Evolutionary conservation across 2,329 filamentous ascomycete genomes (phyloP).

Genomic region (Cladosporium austrohemisphaericum): DNA sequence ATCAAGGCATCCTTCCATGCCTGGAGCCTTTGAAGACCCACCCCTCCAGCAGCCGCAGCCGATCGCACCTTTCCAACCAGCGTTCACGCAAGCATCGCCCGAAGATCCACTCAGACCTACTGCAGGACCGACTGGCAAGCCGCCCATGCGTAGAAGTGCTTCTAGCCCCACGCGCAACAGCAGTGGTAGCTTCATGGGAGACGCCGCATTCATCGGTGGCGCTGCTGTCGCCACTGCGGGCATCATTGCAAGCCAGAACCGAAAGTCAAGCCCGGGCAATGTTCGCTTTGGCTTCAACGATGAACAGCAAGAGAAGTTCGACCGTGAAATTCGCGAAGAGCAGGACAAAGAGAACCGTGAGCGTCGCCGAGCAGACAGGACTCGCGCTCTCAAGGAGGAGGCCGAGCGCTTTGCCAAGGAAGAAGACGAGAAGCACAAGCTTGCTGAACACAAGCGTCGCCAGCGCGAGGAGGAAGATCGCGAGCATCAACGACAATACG

Average conservation of each 20-base stretch:
- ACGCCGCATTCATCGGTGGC: conserved; percentile 43
- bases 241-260: conserved; percentile 30
- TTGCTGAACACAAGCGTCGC: conserved; percentile 5
- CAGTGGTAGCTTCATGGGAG: conserved; percentile 27
- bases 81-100: conserved; percentile 25
- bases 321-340: conserved; percentile 28
- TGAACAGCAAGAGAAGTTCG: conserved; percentile 52
- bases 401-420: conserved; percentile 27
- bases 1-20: conserved; percentile 27
- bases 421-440: conserved; percentile 18
- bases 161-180: conserved; percentile 30
- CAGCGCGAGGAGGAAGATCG: conserved; percentile 9
- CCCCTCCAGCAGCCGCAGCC: conserved; percentile 85
- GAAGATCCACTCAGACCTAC: conserved; percentile 11
- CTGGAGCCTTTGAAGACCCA: conserved; percentile 46
- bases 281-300: conserved; percentile 58
- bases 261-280: conserved; percentile 36
- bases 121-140: conserved; percentile 4
- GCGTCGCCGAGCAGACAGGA: conserved; percentile 30
- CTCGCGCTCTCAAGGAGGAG: conserved; percentile 34
- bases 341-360: conserved; percentile 26
- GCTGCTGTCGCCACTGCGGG: conserved; percentile 37
- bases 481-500: conserved; percentile 2
- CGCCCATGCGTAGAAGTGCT: conserved; percentile 40
- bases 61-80: conserved; percentile 58